Percentiles rank a stretch among this genome's conserved stretches.
These are phyloP conservation scores for Cryptomeria japonica DNA, from an alignment of 75 land plant genomes.

Conservation along the genomic window DNA sequence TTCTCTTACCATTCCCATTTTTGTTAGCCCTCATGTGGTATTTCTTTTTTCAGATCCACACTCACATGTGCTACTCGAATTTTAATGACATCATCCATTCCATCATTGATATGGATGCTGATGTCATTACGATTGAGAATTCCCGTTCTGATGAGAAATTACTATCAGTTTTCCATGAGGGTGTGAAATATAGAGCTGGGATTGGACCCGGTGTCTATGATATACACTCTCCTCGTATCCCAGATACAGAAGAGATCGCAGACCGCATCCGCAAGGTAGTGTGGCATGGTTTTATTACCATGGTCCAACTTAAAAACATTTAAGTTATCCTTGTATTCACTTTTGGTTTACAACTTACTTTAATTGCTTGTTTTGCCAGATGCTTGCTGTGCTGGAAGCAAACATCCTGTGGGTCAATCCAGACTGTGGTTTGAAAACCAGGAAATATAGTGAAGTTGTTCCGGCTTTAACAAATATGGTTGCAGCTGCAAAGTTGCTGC, in stretches of 20 bases:
- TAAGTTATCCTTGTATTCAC: neutral
- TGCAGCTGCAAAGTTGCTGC: slow-evolving; percentile 45
- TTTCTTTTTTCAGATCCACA: slow-evolving; percentile 29
- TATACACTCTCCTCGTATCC: slow-evolving; percentile 58
- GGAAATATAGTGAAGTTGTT: slow-evolving; percentile 47
- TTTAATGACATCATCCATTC: slow-evolving; percentile 62
- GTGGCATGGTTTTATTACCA: neutral
- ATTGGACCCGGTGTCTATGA: slow-evolving; percentile 65
- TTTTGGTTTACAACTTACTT: neutral
- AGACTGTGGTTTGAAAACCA: slow-evolving; percentile 58
- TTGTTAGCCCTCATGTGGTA: neutral
- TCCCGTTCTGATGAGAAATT: slow-evolving; percentile 63
- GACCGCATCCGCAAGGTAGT: slow-evolving; percentile 47
- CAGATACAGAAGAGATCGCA: slow-evolving; percentile 50
- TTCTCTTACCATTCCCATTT: neutral
- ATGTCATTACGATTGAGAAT: slow-evolving; percentile 63
- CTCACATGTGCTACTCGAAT: slow-evolving; percentile 61
- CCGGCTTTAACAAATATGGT: slow-evolving; percentile 58
- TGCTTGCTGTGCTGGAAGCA: slow-evolving; percentile 54
- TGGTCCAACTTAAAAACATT: neutral
- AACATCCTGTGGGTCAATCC: slow-evolving; percentile 62
- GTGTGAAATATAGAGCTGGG: slow-evolving; percentile 55
- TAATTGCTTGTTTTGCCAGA: slow-evolving; percentile 8
- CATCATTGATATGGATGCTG: slow-evolving; percentile 64
- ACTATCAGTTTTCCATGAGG: slow-evolving; percentile 58